phyloP scores from a whole-genome alignment of 805 yeast genomes.

The Pichia nanzhaoensis region DNA sequence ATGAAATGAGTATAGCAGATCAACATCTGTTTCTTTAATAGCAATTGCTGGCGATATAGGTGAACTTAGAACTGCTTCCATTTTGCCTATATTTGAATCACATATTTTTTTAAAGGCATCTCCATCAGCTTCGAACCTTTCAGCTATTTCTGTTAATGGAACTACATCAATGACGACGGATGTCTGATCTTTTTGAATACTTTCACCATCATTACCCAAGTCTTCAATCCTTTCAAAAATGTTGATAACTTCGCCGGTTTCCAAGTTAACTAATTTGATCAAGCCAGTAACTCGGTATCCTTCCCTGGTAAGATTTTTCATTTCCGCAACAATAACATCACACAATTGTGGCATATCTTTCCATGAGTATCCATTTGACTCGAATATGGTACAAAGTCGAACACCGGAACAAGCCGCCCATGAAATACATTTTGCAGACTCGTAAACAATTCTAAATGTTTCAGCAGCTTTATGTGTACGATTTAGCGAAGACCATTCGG shows the following conservation, averaged over 20 bases:
- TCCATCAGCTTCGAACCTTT: slow-evolving; percentile 7
- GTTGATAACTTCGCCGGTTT: slow-evolving; percentile 6
- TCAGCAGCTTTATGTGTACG: slow-evolving; percentile 38
- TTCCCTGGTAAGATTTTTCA: slow-evolving; percentile 17
- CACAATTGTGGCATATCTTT: slow-evolving; percentile 19
- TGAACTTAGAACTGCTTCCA: too few species aligned
- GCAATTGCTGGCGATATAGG: not conserved
- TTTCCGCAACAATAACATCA: slow-evolving; percentile 24
- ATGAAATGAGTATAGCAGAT: not conserved
- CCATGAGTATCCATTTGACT: slow-evolving; percentile 28
- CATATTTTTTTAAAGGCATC: too few species aligned
- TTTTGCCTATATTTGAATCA: too few species aligned
- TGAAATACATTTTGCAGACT: slow-evolving; percentile 29
- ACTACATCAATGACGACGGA: too few species aligned
- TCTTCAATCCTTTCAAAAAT: not conserved
- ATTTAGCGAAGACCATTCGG: slow-evolving; percentile 35
- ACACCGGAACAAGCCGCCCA: slow-evolving; percentile 27
- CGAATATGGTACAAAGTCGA: slow-evolving; percentile 22
- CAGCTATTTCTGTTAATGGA: slow-evolving; percentile 6
- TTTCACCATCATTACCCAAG: too few species aligned
- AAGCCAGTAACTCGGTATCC: slow-evolving; percentile 14
- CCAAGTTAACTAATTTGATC: slow-evolving; percentile 21
- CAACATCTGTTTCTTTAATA: not conserved
- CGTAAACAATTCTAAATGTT: slow-evolving; percentile 32
- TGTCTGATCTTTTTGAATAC: too few species aligned